Evolutionary conservation across 306 rosid genomes (phyloP).

Genomic region (Trifolium dubium): DNA sequence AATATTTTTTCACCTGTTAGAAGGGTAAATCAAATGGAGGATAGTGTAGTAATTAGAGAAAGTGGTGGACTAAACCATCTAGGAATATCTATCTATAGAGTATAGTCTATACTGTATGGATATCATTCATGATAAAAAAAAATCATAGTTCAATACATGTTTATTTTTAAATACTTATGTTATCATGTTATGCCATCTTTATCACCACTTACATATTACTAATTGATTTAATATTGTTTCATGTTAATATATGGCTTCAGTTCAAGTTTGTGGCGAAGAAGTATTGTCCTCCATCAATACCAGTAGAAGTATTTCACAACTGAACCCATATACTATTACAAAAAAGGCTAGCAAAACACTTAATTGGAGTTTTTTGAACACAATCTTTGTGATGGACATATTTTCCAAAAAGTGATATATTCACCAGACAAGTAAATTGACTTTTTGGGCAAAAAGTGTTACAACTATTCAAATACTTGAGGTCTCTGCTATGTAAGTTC

Average conservation of each 20-base stretch:
- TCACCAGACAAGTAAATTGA: not conserved
- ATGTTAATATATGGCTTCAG: conserved; percentile 42
- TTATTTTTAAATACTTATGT: conserved; percentile 1
- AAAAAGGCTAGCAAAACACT: not conserved
- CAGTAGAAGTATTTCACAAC: conserved; percentile 53
- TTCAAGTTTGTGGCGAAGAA: conserved; percentile 75
- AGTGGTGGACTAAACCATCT: not conserved
- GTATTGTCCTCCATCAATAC: conserved; percentile 58
- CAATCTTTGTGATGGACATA: conserved; percentile 3
- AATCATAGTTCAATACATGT: not conserved
- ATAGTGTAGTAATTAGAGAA: not conserved
- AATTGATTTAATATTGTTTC: conserved; percentile 1
- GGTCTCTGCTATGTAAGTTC: conserved; percentile 10
- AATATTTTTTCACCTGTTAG: not conserved
- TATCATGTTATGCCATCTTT: conserved; percentile 3
- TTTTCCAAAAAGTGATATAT: not conserved
- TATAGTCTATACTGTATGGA: not conserved
- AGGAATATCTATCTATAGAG: conserved; percentile 6
- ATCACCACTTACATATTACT: not conserved
- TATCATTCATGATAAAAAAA: conserved; percentile 14
- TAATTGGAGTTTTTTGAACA: not conserved
- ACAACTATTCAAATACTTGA: not conserved
- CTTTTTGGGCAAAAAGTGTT: conserved; percentile 12
- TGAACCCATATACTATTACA: conserved; percentile 24
- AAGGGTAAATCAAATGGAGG: conserved; percentile 15